Conservation (phyloP, 2,329 filamentous ascomycete genomes). For the Verticillium tricorpus region DNA sequence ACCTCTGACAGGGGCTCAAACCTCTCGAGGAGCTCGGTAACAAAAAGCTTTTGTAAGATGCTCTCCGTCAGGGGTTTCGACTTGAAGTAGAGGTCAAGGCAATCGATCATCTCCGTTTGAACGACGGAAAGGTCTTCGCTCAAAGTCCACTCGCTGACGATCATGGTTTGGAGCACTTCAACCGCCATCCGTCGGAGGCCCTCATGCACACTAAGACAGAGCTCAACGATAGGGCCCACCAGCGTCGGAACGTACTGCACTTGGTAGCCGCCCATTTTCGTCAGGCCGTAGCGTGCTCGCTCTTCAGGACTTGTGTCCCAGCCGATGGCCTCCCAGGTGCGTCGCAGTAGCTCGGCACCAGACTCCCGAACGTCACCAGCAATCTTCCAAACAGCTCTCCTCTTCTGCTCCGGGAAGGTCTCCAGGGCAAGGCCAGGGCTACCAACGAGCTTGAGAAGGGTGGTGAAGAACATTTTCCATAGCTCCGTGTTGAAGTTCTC, state of each 20-base stretch:
- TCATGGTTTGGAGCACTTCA: slow-evolving; percentile 94
- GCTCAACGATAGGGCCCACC: slow-evolving; percentile 84
- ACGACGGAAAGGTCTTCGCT: slow-evolving; percentile 89
- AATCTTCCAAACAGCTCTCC: slow-evolving; percentile 97
- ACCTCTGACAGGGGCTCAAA: slow-evolving; percentile 68
- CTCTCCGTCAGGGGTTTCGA: slow-evolving; percentile 82
- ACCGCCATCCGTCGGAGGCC: slow-evolving; percentile 85
- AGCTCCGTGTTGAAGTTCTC: slow-evolving; percentile 89
- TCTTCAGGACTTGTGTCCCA: slow-evolving; percentile 90
- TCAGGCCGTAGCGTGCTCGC: slow-evolving; percentile 68
- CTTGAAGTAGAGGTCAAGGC: slow-evolving; percentile 85
- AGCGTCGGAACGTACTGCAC: slow-evolving; percentile 95
- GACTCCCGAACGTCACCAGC: slow-evolving; percentile 92
- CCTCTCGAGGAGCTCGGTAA: slow-evolving; percentile 75
- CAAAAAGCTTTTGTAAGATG: slow-evolving; percentile 87
- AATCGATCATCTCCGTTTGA: slow-evolving; percentile 95
- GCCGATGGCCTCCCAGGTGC: slow-evolving; percentile 91
- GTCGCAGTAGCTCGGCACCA: slow-evolving; percentile 78
- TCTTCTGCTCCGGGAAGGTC: slow-evolving; percentile 94
- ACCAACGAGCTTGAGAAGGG: slow-evolving; percentile 81
- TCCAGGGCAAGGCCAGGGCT: slow-evolving; percentile 87
- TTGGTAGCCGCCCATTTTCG: slow-evolving; percentile 91
- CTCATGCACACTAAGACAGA: slow-evolving; percentile 93
- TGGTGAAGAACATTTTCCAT: slow-evolving; percentile 91
- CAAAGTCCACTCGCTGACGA: slow-evolving; percentile 95